These are phyloP conservation scores for Carex kokanica DNA, from an alignment of 176 grass and related monocot species.

Conservation along the genomic window DNA sequence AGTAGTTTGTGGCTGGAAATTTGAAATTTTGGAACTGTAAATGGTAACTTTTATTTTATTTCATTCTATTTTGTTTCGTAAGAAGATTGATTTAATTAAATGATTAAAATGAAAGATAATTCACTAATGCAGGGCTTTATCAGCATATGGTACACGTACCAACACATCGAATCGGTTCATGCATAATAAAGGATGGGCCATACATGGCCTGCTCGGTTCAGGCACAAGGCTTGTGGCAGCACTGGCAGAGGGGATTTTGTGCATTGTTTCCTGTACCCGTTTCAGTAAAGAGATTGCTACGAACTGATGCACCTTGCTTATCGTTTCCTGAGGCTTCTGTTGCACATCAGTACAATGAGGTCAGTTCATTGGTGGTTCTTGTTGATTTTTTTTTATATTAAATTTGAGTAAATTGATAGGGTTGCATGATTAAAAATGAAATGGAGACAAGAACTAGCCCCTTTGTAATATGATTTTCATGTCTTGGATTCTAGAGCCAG, in stretches of 20 bases:
- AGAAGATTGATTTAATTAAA: neutral
- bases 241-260: slow-evolving; percentile 95
- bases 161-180: slow-evolving; percentile 66
- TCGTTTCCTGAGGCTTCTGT: slow-evolving; percentile 53
- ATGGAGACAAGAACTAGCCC: neutral
- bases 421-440: neutral
- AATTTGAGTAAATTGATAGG: neutral
- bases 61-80: neutral
- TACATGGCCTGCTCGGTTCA: slow-evolving; percentile 65
- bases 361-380: slow-evolving; percentile 19
- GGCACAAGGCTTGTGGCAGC: slow-evolving; percentile 73
- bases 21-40: neutral
- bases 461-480: neutral
- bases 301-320: slow-evolving; percentile 61
- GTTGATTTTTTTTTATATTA: neutral
- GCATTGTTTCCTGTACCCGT: slow-evolving; percentile 90
- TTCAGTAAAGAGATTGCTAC: slow-evolving; percentile 80
- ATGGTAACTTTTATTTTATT: neutral
- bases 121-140: slow-evolving; percentile 36
- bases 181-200: slow-evolving; percentile 76
- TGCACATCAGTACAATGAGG: slow-evolving; percentile 52
- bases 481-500: neutral
- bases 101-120: neutral
- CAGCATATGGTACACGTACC: slow-evolving; percentile 58
- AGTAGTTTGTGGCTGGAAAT: slow-evolving; percentile 1